These are phyloP conservation scores for Physcomitrellopsis africana DNA, from an alignment of 225 moss, liverwort and hornwort genomes.

Conservation along the genomic window DNA sequence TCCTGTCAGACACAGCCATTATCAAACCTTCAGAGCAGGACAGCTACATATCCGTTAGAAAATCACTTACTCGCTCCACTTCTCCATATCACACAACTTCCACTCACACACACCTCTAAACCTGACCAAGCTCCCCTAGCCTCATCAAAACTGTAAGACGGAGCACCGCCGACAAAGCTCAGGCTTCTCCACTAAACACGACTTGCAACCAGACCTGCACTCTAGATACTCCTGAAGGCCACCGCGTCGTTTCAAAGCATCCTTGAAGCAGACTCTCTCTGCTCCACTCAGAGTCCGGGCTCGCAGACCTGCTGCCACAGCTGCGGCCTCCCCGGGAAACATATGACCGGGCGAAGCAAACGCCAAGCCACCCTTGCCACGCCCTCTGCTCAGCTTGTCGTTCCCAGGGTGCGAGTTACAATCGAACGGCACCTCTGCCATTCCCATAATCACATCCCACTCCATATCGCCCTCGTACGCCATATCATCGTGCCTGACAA, in stretches of 20 bases:
- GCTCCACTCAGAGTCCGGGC: slow-evolving; percentile 63
- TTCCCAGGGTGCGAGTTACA: slow-evolving; percentile 70
- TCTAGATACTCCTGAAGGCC: slow-evolving; percentile 73
- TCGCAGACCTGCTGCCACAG: slow-evolving; percentile 70
- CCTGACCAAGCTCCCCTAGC: neutral
- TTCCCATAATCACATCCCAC: slow-evolving; percentile 73
- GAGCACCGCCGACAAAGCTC: slow-evolving; percentile 11
- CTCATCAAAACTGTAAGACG: slow-evolving; percentile 13
- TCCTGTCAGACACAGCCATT: slow-evolving; percentile 43
- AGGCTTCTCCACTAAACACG: slow-evolving; percentile 11
- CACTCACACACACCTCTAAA: slow-evolving; percentile 6
- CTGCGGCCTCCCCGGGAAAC: slow-evolving; percentile 66
- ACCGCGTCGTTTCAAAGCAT: slow-evolving; percentile 66
- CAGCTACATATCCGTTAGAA: neutral
- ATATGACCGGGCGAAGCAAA: slow-evolving; percentile 44
- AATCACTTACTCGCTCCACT: slow-evolving; percentile 19
- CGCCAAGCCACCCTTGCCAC: slow-evolving; percentile 47
- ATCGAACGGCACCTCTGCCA: slow-evolving; percentile 47
- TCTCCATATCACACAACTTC: slow-evolving; percentile 4
- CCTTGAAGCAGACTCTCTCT: slow-evolving; percentile 69
- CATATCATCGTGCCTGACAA: slow-evolving; percentile 69
- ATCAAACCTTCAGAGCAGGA: slow-evolving; percentile 20
- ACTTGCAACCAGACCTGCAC: slow-evolving; percentile 55
- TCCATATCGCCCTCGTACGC: slow-evolving; percentile 79
- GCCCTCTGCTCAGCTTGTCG: slow-evolving; percentile 59